These are phyloP conservation scores for Alternaria hordeiaustralica DNA, from an alignment of 2,329 filamentous ascomycete species.

Conservation along the genomic window DNA sequence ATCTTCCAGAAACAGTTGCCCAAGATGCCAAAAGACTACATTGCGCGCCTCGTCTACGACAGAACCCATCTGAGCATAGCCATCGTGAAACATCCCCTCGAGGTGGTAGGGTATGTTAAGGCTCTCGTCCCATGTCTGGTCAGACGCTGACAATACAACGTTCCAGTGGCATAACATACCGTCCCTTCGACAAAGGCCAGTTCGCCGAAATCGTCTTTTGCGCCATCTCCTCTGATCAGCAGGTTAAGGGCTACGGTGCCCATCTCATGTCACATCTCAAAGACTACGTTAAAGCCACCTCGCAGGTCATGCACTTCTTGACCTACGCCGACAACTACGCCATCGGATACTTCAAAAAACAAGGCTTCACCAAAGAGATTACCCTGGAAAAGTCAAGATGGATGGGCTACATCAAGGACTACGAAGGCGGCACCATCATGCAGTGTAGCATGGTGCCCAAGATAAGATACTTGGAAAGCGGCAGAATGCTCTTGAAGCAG, in stretches of 20 bases:
- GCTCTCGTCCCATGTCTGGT: not conserved
- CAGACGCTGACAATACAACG: not conserved
- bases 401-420: constrained; percentile 99
- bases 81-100: constrained; percentile 94
- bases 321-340: constrained; percentile 99
- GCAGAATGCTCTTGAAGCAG: constrained; percentile 94
- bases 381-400: constrained; percentile 87
- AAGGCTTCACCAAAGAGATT: constrained; percentile 98
- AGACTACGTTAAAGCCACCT: constrained; percentile 96
- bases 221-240: constrained; percentile 95
- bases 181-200: constrained; percentile 86
- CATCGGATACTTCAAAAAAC: constrained; percentile 99
- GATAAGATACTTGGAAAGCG: constrained; percentile 90
- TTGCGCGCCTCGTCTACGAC: constrained; percentile 95
- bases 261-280: constrained; percentile 98
- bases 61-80: constrained; percentile 95
- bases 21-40: constrained; percentile 99
- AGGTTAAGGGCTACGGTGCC: constrained; percentile 97
- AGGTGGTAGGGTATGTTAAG: constrained; percentile 74
- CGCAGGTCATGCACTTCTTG: constrained; percentile 96
- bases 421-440: constrained; percentile 99
- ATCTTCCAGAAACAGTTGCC: constrained; percentile 98
- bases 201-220: constrained; percentile 99
- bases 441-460: constrained; percentile 97
- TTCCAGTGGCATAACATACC: constrained; percentile 87